Conservation (phyloP, 2,329 filamentous ascomycete species). For the Phaeosphaeria sp. region DNA sequence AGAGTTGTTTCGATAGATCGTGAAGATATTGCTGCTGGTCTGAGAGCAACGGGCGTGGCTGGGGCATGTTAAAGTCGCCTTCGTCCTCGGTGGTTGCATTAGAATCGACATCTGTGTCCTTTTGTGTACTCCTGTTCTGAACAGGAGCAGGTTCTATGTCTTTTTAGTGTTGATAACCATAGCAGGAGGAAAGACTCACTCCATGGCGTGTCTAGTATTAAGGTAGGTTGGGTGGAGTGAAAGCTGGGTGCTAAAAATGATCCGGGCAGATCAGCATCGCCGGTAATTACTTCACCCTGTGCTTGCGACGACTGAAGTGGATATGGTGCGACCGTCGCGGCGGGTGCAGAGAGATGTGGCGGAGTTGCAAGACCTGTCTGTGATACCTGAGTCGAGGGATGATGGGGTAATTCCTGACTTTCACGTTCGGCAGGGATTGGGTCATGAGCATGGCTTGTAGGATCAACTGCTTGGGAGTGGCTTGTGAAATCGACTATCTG, state of each 20-base stretch:
- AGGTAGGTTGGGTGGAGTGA: background rate
- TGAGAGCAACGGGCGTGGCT: background rate
- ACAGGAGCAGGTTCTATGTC: background rate
- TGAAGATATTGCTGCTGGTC: conserved; percentile 7
- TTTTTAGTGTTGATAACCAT: background rate
- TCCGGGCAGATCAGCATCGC: background rate
- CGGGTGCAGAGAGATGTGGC: too few relatives aligned
- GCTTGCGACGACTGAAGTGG: too few relatives aligned
- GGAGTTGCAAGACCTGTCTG: too few relatives aligned
- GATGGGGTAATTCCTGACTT: too few relatives aligned
- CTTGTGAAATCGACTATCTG: background rate
- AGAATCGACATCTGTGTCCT: conserved; percentile 1
- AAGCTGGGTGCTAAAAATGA: background rate
- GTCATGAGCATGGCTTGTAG: too few relatives aligned
- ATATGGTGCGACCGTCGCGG: too few relatives aligned
- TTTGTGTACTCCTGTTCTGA: too few relatives aligned
- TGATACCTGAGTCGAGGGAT: too few relatives aligned
- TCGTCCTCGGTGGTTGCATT: conserved; percentile 9
- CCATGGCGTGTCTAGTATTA: background rate
- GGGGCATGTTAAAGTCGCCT: background rate
- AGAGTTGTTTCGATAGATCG: conserved; percentile 19
- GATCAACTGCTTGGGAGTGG: background rate
- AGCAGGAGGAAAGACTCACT: background rate
- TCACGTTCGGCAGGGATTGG: too few relatives aligned
- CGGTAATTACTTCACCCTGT: too few relatives aligned